These are phyloP conservation scores for Quercus tomentella DNA, from an alignment of 331 rosid species.

Conservation along the genomic window DNA sequence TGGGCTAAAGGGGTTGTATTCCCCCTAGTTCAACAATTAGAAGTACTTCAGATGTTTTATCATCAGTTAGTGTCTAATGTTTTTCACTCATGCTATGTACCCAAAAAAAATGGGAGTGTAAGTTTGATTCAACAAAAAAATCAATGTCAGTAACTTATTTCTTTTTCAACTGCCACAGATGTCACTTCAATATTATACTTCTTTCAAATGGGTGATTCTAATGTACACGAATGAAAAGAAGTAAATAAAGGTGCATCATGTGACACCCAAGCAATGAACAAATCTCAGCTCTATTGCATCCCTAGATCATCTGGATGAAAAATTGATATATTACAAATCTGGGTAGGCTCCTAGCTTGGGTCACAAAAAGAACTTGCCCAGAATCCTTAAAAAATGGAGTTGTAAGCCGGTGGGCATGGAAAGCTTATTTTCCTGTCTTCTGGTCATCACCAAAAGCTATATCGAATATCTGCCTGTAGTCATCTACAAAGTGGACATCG, in stretches of 20 bases:
- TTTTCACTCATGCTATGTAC: background rate
- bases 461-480: conserved; percentile 63
- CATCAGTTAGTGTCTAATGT: background rate
- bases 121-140: background rate
- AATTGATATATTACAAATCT: conserved; percentile 22
- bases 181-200: background rate
- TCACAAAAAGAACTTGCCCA: background rate
- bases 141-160: background rate
- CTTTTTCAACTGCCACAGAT: background rate
- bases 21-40: background rate
- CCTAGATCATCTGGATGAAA: background rate
- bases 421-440: conserved; percentile 19
- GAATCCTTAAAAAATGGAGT: conserved; percentile 10
- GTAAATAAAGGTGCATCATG: background rate
- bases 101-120: background rate
- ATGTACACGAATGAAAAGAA: background rate
- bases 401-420: conserved; percentile 11
- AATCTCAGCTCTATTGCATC: background rate
- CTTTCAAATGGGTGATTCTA: conserved; percentile 19
- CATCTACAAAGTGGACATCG: conserved; percentile 91
- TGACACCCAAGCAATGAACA: conserved; percentile 2
- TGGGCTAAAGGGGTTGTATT: background rate
- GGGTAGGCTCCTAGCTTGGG: conserved; percentile 28
- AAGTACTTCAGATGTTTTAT: background rate
- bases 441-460: conserved; percentile 61